Conservation (phyloP, 805 yeast genomes). For the Gaillardinia entomophila region DNA sequence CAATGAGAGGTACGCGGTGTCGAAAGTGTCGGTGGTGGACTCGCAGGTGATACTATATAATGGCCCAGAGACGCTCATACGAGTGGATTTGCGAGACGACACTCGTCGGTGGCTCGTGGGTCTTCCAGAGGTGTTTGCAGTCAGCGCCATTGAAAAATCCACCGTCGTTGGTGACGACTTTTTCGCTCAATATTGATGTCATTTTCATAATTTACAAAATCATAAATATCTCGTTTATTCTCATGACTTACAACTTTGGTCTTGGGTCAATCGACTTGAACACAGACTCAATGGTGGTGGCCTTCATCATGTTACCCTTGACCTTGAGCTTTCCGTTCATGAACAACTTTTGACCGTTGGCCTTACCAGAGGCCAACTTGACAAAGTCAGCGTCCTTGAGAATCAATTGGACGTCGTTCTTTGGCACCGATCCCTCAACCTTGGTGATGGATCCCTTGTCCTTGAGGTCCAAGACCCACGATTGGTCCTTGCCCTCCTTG, state of each 20-base stretch:
- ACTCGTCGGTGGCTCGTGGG: no score
- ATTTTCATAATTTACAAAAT: no score
- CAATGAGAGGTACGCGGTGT: background rate
- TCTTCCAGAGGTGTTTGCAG: constrained; percentile 16
- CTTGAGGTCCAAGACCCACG: constrained; percentile 69
- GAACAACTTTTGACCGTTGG: constrained; percentile 79
- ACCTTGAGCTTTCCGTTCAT: constrained; percentile 81
- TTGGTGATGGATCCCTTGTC: constrained; percentile 43
- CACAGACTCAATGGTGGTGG: constrained; percentile 66
- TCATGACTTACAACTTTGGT: constrained; percentile 38
- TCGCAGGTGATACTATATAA: constrained; percentile 8
- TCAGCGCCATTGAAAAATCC: constrained; percentile 7
- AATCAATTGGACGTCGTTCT: constrained; percentile 59
- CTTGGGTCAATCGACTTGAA: constrained; percentile 47
- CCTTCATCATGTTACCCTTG: constrained; percentile 89
- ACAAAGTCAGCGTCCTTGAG: constrained; percentile 66
- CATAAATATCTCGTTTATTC: no score
- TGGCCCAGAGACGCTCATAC: constrained; percentile 24
- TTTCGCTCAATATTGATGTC: background rate
- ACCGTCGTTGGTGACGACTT: background rate
- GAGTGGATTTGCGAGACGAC: no score
- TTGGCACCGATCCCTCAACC: constrained; percentile 42
- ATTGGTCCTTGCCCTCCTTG: constrained; percentile 50
- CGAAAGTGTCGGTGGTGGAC: background rate
- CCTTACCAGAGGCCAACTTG: constrained; percentile 69